Evolutionary conservation across 2,329 filamentous ascomycete genomes (phyloP).

Genomic region (Xylariaceae sp.): DNA sequence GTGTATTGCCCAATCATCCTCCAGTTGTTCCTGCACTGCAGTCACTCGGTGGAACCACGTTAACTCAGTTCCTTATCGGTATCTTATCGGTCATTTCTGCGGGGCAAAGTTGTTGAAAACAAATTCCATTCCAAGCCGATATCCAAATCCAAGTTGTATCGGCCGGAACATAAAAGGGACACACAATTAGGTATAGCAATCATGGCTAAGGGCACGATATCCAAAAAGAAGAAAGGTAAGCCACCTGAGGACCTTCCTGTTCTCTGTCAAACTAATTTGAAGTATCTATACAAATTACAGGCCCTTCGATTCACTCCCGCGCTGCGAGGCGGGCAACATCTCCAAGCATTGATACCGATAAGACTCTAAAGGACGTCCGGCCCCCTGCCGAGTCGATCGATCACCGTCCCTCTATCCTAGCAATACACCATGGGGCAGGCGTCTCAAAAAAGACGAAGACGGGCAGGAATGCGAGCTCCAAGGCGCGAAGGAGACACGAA

Average conservation of each 20-base stretch:
- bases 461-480: constrained; percentile 58
- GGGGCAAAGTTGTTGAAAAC: constrained; percentile 11
- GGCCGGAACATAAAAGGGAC: not conserved
- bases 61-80: not conserved
- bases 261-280: not conserved
- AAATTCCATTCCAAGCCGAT: not conserved
- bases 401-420: constrained; percentile 67
- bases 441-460: constrained; percentile 68
- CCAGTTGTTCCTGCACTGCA: no score
- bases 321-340: constrained; percentile 73
- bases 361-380: constrained; percentile 65
- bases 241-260: not conserved
- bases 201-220: constrained; percentile 41
- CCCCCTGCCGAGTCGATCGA: constrained; percentile 52
- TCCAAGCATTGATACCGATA: constrained; percentile 71
- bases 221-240: constrained; percentile 38
- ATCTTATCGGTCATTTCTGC: constrained; percentile 4
- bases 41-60: no score
- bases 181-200: not conserved
- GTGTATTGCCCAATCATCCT: no score
- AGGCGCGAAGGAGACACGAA: constrained; percentile 59
- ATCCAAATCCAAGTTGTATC: constrained; percentile 1
- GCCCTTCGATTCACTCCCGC: constrained; percentile 70
- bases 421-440: constrained; percentile 67
- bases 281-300: constrained; percentile 42